Base-by-base conservation (phyloP, 2,329 filamentous ascomycete genomes). In the Calycina marina region DNA sequence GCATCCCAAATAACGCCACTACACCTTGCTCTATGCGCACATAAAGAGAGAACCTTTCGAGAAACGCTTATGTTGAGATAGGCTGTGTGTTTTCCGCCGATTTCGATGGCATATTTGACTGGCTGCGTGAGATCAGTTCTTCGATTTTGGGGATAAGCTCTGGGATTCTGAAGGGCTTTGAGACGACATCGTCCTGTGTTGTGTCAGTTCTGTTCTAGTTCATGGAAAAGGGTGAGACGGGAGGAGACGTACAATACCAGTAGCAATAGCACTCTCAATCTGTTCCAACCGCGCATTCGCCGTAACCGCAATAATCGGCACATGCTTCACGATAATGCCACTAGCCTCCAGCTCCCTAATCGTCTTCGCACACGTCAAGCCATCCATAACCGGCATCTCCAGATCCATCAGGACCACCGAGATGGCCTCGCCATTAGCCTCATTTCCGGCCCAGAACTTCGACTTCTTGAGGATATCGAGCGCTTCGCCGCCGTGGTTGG, bases 301-400 rank as follows among this genome's bases (percentile, higher is more conserved):
- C 22, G 80, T 86, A n/a, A 81, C 77, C n/a, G 76, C 78, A 44
- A 84, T 80, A 43, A 83, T 80, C 2, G 78, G 77, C n/a, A 83
- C 69, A 46, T 82, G 77, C 30, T 62, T 58, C 12, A 65, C 60
- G 29, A 81, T 67, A 18, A 63, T 68, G 2, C 72, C 71, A 32
- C 69, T 61, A 30, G 56, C 58, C 50, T 86, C 77, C 12, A 81
- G 59, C 38, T 77, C 66, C 12, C 81, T 67, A 32, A 88, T 84
- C 38, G 61, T 68, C 25, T 66, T 63, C 9, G 79, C 74, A 40
- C 79, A 83, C 2, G 77, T 77, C 53, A 81, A 69, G 20, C 81
- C 81, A 46, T 86, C 78, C 80, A 85, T 85, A 26, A 84, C 66
- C 1, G 80, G 80, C 80, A 86, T 86, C 47, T 85, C 79, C 29